Conservation (phyloP, 305 asterid species). For the Ilex paraguariensis region DNA sequence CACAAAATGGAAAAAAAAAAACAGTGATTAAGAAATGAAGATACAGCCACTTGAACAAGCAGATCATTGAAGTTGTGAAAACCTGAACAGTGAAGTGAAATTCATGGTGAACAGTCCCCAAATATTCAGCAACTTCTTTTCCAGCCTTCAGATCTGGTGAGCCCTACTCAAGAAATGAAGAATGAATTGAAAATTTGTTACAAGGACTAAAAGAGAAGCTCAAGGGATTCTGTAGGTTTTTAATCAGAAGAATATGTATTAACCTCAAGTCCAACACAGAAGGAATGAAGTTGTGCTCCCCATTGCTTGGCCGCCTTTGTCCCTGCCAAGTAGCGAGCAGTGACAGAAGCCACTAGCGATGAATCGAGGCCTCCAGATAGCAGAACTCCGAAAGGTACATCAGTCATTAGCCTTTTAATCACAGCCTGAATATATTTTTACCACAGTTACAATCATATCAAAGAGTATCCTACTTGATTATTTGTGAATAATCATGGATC, state of each 20-base stretch:
- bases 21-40: background rate
- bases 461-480: too few relatives aligned
- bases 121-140: conserved; percentile 86
- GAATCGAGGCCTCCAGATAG: conserved; percentile 98
- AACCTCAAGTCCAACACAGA: conserved; percentile 97
- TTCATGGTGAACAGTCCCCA: conserved; percentile 95
- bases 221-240: background rate
- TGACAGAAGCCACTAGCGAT: conserved; percentile 81
- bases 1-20: too few relatives aligned
- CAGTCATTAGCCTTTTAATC: conserved; percentile 89
- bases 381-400: conserved; percentile 96
- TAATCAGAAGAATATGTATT: background rate
- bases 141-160: conserved; percentile 95
- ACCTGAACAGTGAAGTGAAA: conserved; percentile 95
- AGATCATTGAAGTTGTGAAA: background rate
- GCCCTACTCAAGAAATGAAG: conserved; percentile 41
- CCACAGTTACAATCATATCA: too few relatives aligned
- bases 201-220: background rate
- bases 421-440: conserved; percentile 57
- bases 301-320: conserved; percentile 86
- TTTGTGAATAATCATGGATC: too few relatives aligned
- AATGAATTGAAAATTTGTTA: background rate
- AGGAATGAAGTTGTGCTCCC: conserved; percentile 96
- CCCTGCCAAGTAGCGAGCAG: conserved; percentile 79
- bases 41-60: background rate